Evolutionary conservation across 2,329 filamentous ascomycete genomes (phyloP).

Genomic region (Fusarium fujikuroi): DNA sequence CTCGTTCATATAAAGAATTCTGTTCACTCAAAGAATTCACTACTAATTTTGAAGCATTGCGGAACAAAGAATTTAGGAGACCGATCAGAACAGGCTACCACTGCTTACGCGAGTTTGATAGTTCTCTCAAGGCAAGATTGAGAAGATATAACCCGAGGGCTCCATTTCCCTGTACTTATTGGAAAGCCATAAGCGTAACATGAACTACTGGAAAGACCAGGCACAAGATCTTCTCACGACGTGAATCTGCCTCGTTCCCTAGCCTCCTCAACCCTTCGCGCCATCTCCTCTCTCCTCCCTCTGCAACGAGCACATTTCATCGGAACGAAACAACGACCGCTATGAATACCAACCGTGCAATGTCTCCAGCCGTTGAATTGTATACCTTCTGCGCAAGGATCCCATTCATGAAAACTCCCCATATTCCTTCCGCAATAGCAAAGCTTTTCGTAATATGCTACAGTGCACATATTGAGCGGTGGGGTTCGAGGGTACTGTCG

Average conservation of each 20-base stretch:
- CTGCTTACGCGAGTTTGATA: neutral
- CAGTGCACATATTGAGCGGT: fast-evolving
- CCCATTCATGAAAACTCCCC: neutral
- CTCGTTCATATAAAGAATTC: fast-evolving
- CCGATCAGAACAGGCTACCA: too few species aligned
- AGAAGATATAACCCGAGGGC: neutral
- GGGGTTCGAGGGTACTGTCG: fast-evolving
- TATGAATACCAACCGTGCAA: neutral
- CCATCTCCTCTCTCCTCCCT: neutral
- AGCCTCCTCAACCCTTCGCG: neutral
- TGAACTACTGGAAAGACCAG: fast-evolving
- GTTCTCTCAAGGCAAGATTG: fast-evolving
- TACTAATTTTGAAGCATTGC: fast-evolving
- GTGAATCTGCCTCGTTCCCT: neutral
- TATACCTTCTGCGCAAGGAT: neutral
- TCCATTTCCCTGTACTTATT: fast-evolving
- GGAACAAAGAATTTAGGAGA: fast-evolving
- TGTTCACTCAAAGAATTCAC: too few species aligned
- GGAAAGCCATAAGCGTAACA: fast-evolving
- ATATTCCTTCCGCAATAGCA: neutral
- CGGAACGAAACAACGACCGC: neutral
- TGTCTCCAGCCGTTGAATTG: neutral
- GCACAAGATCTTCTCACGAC: fast-evolving
- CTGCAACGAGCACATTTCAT: neutral
- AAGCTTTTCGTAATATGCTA: neutral